Base-by-base conservation (phyloP, 2,329 filamentous ascomycete genomes). In the Sporothrix brunneoviolacea region DNA sequence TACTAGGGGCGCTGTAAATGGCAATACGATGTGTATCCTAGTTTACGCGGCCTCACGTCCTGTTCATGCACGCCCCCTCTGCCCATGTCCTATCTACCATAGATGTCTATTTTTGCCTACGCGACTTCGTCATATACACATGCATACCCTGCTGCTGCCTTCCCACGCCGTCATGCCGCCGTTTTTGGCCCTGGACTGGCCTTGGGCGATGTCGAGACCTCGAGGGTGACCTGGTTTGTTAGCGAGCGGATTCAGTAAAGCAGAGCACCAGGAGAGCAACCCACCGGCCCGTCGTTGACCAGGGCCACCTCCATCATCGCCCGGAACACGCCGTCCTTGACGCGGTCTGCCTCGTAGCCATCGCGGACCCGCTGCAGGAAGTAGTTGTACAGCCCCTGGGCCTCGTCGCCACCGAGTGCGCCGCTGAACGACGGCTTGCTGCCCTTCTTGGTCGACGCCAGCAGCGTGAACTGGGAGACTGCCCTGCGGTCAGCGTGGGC, bases 241-340 rank as follows among this genome's bases (percentile, higher is more conserved):
- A 47, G 46, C 18, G n/a, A n/a, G n/a, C n/a, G n/a, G n/a, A n/a
- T n/a, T n/a, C n/a, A n/a, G n/a, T n/a, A 32, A 27, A 4, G 32
- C 12, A 33, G 12, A 44, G 13, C n/a, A 3, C 8, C 12, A 28
- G 15, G 7, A 30, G 4, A 33, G 16, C 12, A 19, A 60, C 71
- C 60, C 64, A 85, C 82, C 48, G 83, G 83, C 1, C 83, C 82
- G 59, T 97, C 91, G 59, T 97, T 97, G 44, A 96, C 83, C 27
- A 96, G 70, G 43, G 87, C 86, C 52, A 98, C 91, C 63, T 97
- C 86, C 93, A 98, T 98, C 91, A 95, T 96, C 44, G 93, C 93
- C 64, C 95, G 91, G 66, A 98, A 98, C 27, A 91, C 82, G n/a
- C 94, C 93, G 64, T 98, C 85, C 65, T 95, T 90, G 52, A 98